Evolutionary conservation across 2,329 filamentous ascomycete species (phyloP), one percentile per base, ranked within the genome.

Genomic region (Aureobasidium subglaciale): DNA sequence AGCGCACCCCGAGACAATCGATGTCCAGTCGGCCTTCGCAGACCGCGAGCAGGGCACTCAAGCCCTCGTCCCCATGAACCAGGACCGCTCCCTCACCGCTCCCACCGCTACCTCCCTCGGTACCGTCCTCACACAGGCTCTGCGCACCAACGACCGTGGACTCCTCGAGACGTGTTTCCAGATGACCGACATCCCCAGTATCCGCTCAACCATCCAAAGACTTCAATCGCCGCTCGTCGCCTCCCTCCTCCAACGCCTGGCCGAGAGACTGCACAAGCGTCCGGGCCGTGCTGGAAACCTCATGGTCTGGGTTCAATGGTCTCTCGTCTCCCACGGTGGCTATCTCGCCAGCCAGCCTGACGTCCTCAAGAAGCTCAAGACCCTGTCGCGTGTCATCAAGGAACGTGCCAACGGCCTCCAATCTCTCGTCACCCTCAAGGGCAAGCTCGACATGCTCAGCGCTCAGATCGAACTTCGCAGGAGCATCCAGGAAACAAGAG

Each of bases 291-390:
- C 93, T 13, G 90, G 91, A 50, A 88, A 86, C 66, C 81, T 99
- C 29, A 91, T 96, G 80, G 83, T 87, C 15, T 99, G 93, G 91
- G 87, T 97, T 40, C 91, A 96, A 72, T 96, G 90, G 89, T 92
- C 90, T 1, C 81, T 96, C 55, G 84, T 96, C 30, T 86, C 88
- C 1, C 93, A 99, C 67, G 93, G 93, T 62, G 93, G 92, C 61
- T 91, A 91, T 53, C 78, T 99, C 49, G 89, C 91, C 10, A 86
- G 86, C 29, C 89, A 95, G 69, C 84, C 88, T n/a, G 86, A 91
- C 60, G 78, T 96, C 34, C 80, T 93, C 62, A 84, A 85, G 66
- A 85, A 86, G 67, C 80, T 99, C 58, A 79, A 82, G 45, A 85
- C 87, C 37, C 78, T 99, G 55, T 88, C 92, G 70, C 86, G 87